Conservation (phyloP, 192 early-diverging fungal species). For the Oehlia diaphana region DNA sequence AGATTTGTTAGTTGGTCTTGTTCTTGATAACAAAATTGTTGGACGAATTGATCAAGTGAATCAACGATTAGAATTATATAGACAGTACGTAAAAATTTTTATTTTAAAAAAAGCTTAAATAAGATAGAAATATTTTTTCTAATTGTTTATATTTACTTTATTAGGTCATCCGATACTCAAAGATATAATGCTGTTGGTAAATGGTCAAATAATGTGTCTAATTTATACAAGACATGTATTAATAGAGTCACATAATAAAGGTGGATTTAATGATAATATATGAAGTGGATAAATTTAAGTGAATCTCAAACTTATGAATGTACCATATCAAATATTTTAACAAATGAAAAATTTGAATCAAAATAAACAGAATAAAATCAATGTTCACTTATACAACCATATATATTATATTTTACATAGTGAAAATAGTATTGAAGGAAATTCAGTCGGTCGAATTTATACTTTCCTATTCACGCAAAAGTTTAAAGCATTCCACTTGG, state of each 20-base stretch:
- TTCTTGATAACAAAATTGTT: constrained; percentile 83
- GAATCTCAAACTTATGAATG: no score
- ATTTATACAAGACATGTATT: constrained; percentile 61
- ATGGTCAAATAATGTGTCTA: constrained; percentile 66
- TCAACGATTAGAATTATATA: constrained; percentile 69
- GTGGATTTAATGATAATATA: no score
- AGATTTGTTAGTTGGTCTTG: constrained; percentile 81
- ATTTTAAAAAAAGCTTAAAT: not conserved
- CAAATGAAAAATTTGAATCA: no score
- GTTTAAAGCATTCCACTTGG: no score
- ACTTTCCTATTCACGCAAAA: no score
- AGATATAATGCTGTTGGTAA: constrained; percentile 71
- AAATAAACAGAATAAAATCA: no score
- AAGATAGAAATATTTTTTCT: not conserved
- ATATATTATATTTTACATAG: no score
- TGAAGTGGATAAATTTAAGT: no score
- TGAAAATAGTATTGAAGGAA: no score
- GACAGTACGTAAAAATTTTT: constrained; percentile 51
- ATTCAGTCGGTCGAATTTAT: no score
- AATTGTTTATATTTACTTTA: not conserved
- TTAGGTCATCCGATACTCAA: constrained; percentile 61
- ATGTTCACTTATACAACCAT: no score
- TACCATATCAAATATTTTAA: no score
- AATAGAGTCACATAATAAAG: constrained; percentile 48
- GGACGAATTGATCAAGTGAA: constrained; percentile 93